Percentiles rank a stretch among this genome's conserved stretches.
Evolutionary conservation across 306 rosid genomes (phyloP).

Genomic region (Coriaria nepalensis): DNA sequence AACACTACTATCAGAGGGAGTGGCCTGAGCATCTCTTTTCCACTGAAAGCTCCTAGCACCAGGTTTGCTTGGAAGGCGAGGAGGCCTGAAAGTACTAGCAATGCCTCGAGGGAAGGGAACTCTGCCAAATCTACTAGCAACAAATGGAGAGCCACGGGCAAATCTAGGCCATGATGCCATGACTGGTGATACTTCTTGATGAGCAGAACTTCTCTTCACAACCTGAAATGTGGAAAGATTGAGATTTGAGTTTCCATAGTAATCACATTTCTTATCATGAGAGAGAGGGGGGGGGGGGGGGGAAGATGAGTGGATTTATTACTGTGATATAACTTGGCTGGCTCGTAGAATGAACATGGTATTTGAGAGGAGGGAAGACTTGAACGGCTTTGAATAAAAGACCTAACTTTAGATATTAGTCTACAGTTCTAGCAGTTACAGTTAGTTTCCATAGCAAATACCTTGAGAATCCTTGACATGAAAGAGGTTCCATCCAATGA

Average conservation of each 20-base stretch:
- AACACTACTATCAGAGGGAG: conserved; percentile 31
- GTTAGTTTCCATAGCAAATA: conserved; percentile 17
- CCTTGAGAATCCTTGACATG: conserved; percentile 94
- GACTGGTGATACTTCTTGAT: conserved; percentile 41
- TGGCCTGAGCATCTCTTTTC: conserved; percentile 69
- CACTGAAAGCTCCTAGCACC: conserved; percentile 90
- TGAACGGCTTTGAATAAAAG: too few species aligned
- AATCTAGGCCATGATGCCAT: conserved; percentile 48
- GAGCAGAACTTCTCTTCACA: conserved; percentile 55
- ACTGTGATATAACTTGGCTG: too few species aligned
- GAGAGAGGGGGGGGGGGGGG: too few species aligned
- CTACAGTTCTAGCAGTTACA: too few species aligned
- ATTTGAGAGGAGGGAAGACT: too few species aligned
- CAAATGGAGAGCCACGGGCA: conserved; percentile 41
- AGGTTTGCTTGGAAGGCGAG: conserved; percentile 43
- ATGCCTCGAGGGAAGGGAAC: conserved; percentile 62
- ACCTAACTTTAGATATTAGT: too few species aligned
- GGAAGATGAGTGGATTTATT: too few species aligned
- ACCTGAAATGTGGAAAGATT: conserved; percentile 30
- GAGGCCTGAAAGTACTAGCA: conserved; percentile 50
- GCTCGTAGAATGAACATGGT: too few species aligned
- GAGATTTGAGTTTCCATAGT: background rate
- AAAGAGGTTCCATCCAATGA: conserved; percentile 88
- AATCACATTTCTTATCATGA: too few species aligned
- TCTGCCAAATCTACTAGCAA: conserved; percentile 55